phyloP scores from a whole-genome alignment of 1,284 basidiomycete species.

The Pisolithus thermaeus region DNA sequence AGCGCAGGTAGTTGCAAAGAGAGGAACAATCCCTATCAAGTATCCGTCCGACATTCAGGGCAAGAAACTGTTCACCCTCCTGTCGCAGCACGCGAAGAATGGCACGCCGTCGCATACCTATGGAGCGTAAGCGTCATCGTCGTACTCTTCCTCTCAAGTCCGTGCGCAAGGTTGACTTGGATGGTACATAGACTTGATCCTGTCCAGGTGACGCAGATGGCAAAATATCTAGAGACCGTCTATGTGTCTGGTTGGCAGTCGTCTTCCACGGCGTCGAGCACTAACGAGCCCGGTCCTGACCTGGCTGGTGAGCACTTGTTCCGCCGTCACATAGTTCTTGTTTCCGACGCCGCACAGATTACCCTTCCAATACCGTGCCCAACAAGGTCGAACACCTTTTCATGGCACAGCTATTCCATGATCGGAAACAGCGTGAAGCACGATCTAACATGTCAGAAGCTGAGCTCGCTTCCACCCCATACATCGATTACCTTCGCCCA shows the following conservation, averaged over 20 bases:
- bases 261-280: conserved; percentile 86
- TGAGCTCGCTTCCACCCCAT: conserved; percentile 63
- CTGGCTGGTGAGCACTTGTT: conserved; percentile 66
- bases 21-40: conserved; percentile 80
- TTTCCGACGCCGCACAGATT: conserved; percentile 45
- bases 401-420: conserved; percentile 85
- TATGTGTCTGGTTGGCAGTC: conserved; percentile 98
- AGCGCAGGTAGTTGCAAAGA: conserved; percentile 89
- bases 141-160: not conserved
- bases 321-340: not conserved
- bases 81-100: conserved; percentile 63
- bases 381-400: conserved; percentile 89
- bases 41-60: conserved; percentile 86
- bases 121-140: conserved; percentile 75
- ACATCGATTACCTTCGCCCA: conserved; percentile 63
- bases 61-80: conserved; percentile 80
- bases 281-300: conserved; percentile 96
- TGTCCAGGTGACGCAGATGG: conserved; percentile 98
- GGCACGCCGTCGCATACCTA: conserved; percentile 90
- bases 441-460: conserved; percentile 67
- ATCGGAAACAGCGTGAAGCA: conserved; percentile 79
- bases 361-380: conserved; percentile 91
- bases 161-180: not conserved
- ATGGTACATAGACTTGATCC: conserved; percentile 73
- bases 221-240: conserved; percentile 95